Conservation (phyloP, 768 basidiomycete genomes). For the Lepiota venenata region DNA sequence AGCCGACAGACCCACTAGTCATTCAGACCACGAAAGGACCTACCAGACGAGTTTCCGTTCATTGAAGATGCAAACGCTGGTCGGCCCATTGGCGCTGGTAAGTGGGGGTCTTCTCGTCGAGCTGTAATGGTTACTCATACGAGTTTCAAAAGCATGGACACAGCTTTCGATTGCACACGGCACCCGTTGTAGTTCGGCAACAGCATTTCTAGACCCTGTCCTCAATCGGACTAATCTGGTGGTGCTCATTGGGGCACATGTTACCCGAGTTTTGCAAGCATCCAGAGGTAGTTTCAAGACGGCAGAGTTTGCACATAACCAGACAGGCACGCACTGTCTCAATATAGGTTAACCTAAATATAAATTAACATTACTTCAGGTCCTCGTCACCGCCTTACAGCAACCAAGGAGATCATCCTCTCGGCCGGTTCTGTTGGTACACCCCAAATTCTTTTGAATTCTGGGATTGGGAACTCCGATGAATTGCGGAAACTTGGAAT, state of each 20-base stretch:
- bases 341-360: no score
- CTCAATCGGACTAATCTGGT: conserved; percentile 7
- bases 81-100: conserved; percentile 9
- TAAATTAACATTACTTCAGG: not conserved
- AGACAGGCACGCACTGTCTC: not conserved
- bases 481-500: not conserved
- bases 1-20: not conserved
- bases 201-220: conserved; percentile 4
- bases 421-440: conserved; percentile 1
- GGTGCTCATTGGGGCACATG: not conserved
- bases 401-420: not conserved
- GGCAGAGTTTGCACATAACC: not conserved
- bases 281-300: not conserved
- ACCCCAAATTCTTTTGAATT: conserved; percentile 4
- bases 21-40: conserved; percentile 6
- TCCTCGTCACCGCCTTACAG: not conserved
- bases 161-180: conserved; percentile 10
- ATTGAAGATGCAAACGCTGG: conserved; percentile 13
- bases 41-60: conserved; percentile 11
- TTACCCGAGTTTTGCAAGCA: conserved; percentile 3
- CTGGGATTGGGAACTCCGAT: not conserved
- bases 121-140: no score
- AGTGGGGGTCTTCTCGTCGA: no score
- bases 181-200: conserved; percentile 5
- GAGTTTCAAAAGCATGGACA: not conserved